Conservation (phyloP, 306 rosid genomes). For the Gleditsia sinensis region DNA sequence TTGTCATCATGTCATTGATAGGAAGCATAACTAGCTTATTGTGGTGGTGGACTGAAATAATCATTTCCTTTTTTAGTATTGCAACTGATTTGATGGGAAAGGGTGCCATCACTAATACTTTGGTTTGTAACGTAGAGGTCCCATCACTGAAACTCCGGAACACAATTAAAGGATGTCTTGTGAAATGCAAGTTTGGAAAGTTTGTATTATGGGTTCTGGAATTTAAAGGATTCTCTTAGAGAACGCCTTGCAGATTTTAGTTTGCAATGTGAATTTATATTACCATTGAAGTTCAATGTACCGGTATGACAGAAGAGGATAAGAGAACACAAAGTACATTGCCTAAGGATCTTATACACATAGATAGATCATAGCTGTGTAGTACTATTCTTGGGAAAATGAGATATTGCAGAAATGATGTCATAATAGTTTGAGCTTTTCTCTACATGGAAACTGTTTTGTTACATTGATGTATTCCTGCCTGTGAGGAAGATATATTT, state of each 20-base stretch:
- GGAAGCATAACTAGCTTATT: slow-evolving; percentile 1
- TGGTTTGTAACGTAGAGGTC: neutral
- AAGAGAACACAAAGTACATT: neutral
- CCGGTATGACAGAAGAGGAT: neutral
- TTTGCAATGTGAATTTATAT: too few species aligned
- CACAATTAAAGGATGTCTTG: neutral
- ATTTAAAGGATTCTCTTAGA: neutral
- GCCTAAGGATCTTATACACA: neutral
- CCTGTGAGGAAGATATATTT: neutral
- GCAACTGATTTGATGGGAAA: neutral
- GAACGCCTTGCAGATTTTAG: neutral
- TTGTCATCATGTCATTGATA: neutral
- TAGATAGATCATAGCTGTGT: neutral
- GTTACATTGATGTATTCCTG: neutral
- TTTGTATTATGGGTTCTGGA: neutral
- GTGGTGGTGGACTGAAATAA: neutral
- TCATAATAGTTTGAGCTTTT: neutral
- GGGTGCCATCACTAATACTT: neutral
- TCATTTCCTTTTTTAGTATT: neutral
- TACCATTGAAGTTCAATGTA: neutral
- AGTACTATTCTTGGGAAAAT: neutral
- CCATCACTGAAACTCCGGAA: neutral
- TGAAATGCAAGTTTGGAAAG: neutral
- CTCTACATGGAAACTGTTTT: neutral
- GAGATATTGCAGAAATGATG: neutral